A percentile compares a stretch with the other conserved stretches of the same genome.
Evolutionary conservation across 257 asterid genomes (phyloP).

Genomic region (Solanum bulbocastanum): DNA sequence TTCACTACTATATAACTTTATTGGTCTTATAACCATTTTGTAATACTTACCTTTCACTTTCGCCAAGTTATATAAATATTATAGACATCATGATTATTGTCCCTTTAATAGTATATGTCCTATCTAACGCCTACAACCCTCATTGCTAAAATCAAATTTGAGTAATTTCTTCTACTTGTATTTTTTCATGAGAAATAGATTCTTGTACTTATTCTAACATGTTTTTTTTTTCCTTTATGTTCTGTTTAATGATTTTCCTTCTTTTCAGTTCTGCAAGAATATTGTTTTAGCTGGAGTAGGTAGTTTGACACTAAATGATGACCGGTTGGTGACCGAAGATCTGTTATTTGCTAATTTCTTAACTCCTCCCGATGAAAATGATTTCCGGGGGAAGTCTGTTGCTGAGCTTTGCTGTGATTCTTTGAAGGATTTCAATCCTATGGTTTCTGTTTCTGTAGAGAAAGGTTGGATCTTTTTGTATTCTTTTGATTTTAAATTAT

Average conservation of each 20-base stretch:
- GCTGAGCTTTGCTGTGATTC: slow-evolving; percentile 91
- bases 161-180: neutral
- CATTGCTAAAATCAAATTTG: neutral
- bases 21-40: neutral
- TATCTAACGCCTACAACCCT: neutral
- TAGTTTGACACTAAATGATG: slow-evolving; percentile 80
- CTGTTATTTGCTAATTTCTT: slow-evolving; percentile 68
- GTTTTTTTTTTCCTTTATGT: neutral
- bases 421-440: slow-evolving; percentile 88
- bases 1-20: neutral
- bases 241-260: neutral
- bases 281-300: slow-evolving; percentile 97
- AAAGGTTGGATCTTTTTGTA: slow-evolving; percentile 35
- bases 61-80: neutral
- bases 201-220: neutral
- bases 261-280: slow-evolving; percentile 85
- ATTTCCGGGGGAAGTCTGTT: slow-evolving; percentile 45
- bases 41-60: neutral
- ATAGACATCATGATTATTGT: neutral
- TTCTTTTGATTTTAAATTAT: neutral
- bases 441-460: slow-evolving; percentile 86
- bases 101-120: neutral
- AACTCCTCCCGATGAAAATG: slow-evolving; percentile 43
- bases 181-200: neutral
- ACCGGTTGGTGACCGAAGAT: slow-evolving; percentile 58